Percentiles rank a stretch among this genome's conserved stretches.
Conservation (phyloP, 2,329 filamentous ascomycete genomes). For the Trichoderma sp. region DNA sequence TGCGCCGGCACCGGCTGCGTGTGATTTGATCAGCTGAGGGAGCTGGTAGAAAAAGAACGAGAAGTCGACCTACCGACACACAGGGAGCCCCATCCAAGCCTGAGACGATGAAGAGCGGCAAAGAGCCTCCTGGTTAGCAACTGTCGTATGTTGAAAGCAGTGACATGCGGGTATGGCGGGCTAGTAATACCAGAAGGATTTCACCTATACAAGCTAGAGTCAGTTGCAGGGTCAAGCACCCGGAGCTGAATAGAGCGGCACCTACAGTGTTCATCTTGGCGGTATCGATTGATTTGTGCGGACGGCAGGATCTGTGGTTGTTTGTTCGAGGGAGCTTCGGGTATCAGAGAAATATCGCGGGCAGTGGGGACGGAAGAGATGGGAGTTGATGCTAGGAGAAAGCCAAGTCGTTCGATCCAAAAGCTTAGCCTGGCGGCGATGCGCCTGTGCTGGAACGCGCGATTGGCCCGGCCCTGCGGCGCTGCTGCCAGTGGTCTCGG, state of each 20-base stretch:
- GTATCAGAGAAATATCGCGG: background rate
- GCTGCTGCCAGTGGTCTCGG: slow-evolving; percentile 2
- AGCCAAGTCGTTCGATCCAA: slow-evolving; percentile 21
- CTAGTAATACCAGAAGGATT: slow-evolving; percentile 65
- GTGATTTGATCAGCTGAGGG: slow-evolving; percentile 30
- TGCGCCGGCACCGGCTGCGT: slow-evolving; percentile 78
- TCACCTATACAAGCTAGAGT: slow-evolving; percentile 48
- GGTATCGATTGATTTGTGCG: background rate
- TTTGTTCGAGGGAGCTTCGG: background rate
- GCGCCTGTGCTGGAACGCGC: background rate
- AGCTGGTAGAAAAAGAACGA: background rate
- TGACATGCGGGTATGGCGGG: background rate
- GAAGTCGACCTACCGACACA: slow-evolving; percentile 69
- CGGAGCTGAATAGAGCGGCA: background rate
- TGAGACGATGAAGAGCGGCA: slow-evolving; percentile 42
- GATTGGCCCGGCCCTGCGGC: slow-evolving; percentile 12
- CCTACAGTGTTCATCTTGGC: slow-evolving; percentile 29
- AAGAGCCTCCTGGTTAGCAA: slow-evolving; percentile 6
- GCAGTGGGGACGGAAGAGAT: slow-evolving; percentile 14
- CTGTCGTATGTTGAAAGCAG: background rate
- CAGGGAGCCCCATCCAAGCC: slow-evolving; percentile 89
- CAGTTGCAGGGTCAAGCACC: background rate
- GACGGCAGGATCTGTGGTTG: background rate
- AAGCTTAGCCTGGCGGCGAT: slow-evolving; percentile 24
- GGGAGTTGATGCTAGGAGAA: slow-evolving; percentile 8